These are phyloP conservation scores for Bassia scoparia DNA, from an alignment of 148 eudicot species.

Conservation along the genomic window DNA sequence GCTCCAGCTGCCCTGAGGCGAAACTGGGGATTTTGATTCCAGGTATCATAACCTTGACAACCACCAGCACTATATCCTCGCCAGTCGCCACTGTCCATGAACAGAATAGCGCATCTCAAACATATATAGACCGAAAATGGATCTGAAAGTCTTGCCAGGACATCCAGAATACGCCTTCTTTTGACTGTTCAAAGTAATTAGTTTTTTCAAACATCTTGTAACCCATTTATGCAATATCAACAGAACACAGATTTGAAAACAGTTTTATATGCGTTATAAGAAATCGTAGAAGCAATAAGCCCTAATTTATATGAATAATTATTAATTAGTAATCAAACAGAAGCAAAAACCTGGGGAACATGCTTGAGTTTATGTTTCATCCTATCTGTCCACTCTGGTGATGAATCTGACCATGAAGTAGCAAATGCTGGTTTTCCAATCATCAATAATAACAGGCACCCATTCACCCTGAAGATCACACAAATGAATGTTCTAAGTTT, in stretches of 20 bases:
- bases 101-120: conserved; percentile 95
- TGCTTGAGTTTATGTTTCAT: conserved; percentile 96
- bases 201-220: conserved; percentile 13
- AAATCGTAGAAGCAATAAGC: too few species aligned
- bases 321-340: not conserved
- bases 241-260: not conserved
- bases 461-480: conserved; percentile 76
- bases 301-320: too few species aligned
- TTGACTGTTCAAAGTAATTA: conserved; percentile 61
- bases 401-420: conserved; percentile 98
- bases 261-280: too few species aligned
- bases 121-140: conserved; percentile 95
- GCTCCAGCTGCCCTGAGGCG: conserved; percentile 72
- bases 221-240: not conserved
- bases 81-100: conserved; percentile 96
- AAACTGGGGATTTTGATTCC: conserved; percentile 98
- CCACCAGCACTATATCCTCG: conserved; percentile 99
- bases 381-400: conserved; percentile 97
- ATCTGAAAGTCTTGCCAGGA: conserved; percentile 99
- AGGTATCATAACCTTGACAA: conserved; percentile 96
- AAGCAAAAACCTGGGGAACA: conserved; percentile 67
- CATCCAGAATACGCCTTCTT: conserved; percentile 99
- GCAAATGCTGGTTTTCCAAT: conserved; percentile 99
- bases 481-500: conserved; percentile 15
- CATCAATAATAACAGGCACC: conserved; percentile 98